Evolutionary conservation across 177 flowering plant species (phyloP), one percentile per base, ranked within the genome.

Genomic region (Telopea speciosissima): DNA sequence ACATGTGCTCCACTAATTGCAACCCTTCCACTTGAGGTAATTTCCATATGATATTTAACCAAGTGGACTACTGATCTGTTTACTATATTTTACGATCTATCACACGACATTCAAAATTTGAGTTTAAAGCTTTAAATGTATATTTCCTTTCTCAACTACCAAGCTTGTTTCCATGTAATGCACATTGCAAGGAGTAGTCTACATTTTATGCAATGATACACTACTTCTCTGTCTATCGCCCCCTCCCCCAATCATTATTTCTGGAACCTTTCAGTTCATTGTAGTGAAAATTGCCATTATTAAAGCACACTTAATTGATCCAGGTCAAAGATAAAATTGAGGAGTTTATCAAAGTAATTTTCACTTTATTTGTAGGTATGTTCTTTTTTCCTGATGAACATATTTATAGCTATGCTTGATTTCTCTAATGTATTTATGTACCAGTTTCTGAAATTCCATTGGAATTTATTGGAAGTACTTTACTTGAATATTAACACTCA

Each of bases 21-120:
- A 62, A 76, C 74, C 40, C 78, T 76, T 58, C 74, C 78, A 6
- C 26, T 75, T 33, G 78, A 75, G 78, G 74, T 71, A 75, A 59
- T 36, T 45, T 54, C 36, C 19, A 16, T 68, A 11, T 56, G 3
- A 44, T 44, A n/a, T 62, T 8, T 13, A 13, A 59, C 22, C 12
- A n/a, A 60, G 14, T 33, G 63, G 60, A 49, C 19, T 49, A 19
- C 19, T 12, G 54, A 49, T 49, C 7, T 49, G 19, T 49, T 31
- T 62, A 22, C 8, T 73, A 14, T 21, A 49, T 49, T 36, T 36
- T 49, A 19, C 1, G 54, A 8, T 19, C 17, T 49, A 49, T 49
- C 10, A 12, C 54, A 13, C 1, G 11, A 49, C 0, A 0, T 3
- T 12, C 40, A 49, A 49, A 49, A 49, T 0, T 49, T 25, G 17